Evolutionary conservation across 768 basidiomycete genomes (phyloP).

Genomic region (Russula vinacea): DNA sequence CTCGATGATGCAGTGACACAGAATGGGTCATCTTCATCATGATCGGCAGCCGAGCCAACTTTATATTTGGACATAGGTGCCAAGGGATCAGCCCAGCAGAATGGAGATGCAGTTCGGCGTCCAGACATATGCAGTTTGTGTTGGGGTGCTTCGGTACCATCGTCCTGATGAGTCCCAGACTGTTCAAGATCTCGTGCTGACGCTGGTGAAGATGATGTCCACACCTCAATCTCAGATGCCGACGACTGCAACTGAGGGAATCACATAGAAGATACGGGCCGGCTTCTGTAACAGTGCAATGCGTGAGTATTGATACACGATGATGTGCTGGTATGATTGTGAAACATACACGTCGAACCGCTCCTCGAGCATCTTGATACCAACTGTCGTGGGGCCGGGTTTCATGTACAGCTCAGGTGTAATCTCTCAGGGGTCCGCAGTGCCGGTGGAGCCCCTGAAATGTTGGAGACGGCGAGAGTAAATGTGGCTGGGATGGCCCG

Average conservation of each 20-base stretch:
- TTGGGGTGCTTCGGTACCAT: background rate
- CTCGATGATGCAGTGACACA: background rate
- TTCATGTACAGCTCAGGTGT: too few species aligned
- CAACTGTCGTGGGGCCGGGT: too few species aligned
- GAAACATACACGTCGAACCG: constrained; percentile 33
- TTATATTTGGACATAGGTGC: constrained; percentile 19
- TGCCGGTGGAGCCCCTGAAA: too few species aligned
- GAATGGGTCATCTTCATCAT: constrained; percentile 21
- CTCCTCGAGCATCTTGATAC: constrained; percentile 14
- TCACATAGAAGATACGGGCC: constrained; percentile 2
- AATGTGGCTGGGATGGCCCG: too few species aligned
- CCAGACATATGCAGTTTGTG: background rate
- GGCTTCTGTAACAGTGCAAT: constrained; percentile 1
- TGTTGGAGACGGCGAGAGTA: too few species aligned
- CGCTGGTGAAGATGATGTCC: constrained; percentile 21
- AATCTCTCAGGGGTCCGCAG: too few species aligned
- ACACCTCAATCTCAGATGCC: constrained; percentile 22
- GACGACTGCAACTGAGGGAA: constrained; percentile 22
- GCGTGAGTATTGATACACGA: background rate
- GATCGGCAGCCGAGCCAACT: background rate
- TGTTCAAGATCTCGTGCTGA: background rate
- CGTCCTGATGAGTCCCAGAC: background rate
- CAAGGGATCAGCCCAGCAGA: constrained; percentile 19
- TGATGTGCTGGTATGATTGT: constrained; percentile 38
- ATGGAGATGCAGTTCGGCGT: constrained; percentile 23